These are phyloP conservation scores for Macrolepiota albuminosa DNA, from an alignment of 768 basidiomycete species.

Conservation along the genomic window DNA sequence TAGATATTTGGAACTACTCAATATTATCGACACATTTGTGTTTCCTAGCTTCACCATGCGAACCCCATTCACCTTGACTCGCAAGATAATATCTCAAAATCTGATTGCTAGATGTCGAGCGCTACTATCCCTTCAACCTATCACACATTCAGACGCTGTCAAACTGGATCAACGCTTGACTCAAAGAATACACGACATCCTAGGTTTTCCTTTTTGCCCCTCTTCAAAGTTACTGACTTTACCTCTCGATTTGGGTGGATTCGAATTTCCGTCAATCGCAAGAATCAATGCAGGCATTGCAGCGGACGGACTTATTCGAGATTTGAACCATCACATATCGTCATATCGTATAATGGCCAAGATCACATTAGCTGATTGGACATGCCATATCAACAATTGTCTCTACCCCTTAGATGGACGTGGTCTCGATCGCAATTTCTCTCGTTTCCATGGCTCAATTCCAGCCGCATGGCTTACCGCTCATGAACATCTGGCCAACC, in stretches of 20 bases:
- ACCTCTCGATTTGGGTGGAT: conserved; percentile 12
- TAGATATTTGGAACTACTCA: conserved; percentile 10
- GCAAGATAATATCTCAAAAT: too few relatives aligned
- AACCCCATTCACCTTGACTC: too few relatives aligned
- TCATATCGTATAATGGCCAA: conserved; percentile 13
- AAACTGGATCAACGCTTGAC: conserved; percentile 14
- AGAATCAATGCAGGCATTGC: conserved; percentile 17
- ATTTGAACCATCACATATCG: conserved; percentile 21
- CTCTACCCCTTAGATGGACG: conserved; percentile 1
- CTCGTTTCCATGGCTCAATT: not conserved
- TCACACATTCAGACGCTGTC: conserved; percentile 3
- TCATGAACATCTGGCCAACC: conserved; percentile 8
- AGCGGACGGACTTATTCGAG: conserved; percentile 14
- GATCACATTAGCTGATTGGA: conserved; percentile 17
- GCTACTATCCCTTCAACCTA: conserved; percentile 17
- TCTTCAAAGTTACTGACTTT: conserved; percentile 6
- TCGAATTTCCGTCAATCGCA: conserved; percentile 20
- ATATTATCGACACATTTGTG: too few relatives aligned
- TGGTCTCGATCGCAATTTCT: conserved; percentile 1
- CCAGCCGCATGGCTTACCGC: conserved; percentile 15
- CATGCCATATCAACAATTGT: conserved; percentile 9
- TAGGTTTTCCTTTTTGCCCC: conserved; percentile 20
- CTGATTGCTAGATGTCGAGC: conserved; percentile 10
- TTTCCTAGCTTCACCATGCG: too few relatives aligned
- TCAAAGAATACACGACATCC: conserved; percentile 12